phyloP scores from a whole-genome alignment of 2,329 filamentous ascomycete species.

The Stachybotrys chlorohalonatus region DNA sequence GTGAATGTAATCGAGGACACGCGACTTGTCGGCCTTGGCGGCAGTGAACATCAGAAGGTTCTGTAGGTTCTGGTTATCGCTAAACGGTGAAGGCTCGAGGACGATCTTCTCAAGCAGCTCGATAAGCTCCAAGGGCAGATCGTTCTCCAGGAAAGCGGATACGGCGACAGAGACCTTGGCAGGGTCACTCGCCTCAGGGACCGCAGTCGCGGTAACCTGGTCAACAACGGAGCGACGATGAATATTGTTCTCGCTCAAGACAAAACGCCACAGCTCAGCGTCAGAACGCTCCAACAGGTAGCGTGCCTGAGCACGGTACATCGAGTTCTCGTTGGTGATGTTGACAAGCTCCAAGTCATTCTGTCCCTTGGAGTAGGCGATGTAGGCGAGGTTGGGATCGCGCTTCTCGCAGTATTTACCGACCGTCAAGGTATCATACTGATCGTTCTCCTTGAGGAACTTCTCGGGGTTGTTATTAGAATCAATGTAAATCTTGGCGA shows the following conservation, averaged over 20 bases:
- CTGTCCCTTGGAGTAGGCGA: slow-evolving; percentile 92
- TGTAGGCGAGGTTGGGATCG: slow-evolving; percentile 90
- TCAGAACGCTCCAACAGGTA: slow-evolving; percentile 91
- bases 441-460: slow-evolving; percentile 94
- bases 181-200: slow-evolving; percentile 85
- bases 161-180: slow-evolving; percentile 93
- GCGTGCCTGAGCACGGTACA: slow-evolving; percentile 96
- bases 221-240: slow-evolving; percentile 90
- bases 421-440: slow-evolving; percentile 85
- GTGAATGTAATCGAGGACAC: slow-evolving; percentile 94
- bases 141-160: slow-evolving; percentile 81
- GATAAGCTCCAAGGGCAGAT: slow-evolving; percentile 88
- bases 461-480: slow-evolving; percentile 97
- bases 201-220: slow-evolving; percentile 91
- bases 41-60: slow-evolving; percentile 95
- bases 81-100: slow-evolving; percentile 97
- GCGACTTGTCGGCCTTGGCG: slow-evolving; percentile 89
- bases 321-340: slow-evolving; percentile 98
- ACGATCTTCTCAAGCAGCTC: slow-evolving; percentile 99
- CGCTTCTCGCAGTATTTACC: slow-evolving; percentile 99
- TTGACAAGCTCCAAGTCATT: slow-evolving; percentile 96
- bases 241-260: slow-evolving; percentile 91
- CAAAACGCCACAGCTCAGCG: slow-evolving; percentile 85
- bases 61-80: slow-evolving; percentile 92
- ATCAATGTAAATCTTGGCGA: slow-evolving; percentile 99